Conservation (phyloP, 2,329 filamentous ascomycete genomes). For the Paecilomyces niveus region DNA sequence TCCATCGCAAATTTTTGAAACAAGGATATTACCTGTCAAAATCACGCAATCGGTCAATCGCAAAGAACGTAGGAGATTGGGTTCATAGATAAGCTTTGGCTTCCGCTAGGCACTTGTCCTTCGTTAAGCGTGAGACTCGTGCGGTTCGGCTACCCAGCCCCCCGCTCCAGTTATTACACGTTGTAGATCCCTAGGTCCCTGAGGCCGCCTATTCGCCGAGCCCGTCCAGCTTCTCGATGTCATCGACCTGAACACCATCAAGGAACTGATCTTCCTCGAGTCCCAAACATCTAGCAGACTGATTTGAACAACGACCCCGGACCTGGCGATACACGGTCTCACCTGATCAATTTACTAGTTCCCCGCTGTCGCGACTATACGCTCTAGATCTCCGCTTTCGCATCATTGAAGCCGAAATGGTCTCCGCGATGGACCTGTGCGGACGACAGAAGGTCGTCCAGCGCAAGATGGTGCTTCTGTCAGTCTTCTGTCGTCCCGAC, state of each 20-base stretch:
- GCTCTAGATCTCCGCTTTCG: conserved; percentile 2
- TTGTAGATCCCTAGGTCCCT: background rate
- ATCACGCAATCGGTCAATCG: background rate
- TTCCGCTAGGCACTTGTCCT: background rate
- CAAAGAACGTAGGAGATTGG: background rate
- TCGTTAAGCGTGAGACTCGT: background rate
- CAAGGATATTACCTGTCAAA: background rate
- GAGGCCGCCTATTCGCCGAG: background rate
- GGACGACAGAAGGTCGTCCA: conserved; percentile 78
- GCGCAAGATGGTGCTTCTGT: conserved; percentile 94
- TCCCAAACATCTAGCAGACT: background rate
- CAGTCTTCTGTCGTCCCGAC: conserved; percentile 10
- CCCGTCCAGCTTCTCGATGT: background rate
- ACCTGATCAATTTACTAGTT: background rate
- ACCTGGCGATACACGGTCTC: background rate
- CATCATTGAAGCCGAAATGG: conserved; percentile 1
- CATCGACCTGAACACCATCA: background rate
- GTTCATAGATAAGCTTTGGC: background rate
- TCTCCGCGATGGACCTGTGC: conserved; percentile 49
- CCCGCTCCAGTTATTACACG: background rate
- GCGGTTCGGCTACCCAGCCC: background rate
- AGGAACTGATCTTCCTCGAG: background rate
- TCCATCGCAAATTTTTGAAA: background rate
- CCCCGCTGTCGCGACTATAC: conserved; percentile 1
- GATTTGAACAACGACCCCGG: background rate